Evolutionary conservation across 805 yeast genomes (phyloP), one percentile per base, ranked within the genome.

Genomic region (Candida krabiensis): DNA sequence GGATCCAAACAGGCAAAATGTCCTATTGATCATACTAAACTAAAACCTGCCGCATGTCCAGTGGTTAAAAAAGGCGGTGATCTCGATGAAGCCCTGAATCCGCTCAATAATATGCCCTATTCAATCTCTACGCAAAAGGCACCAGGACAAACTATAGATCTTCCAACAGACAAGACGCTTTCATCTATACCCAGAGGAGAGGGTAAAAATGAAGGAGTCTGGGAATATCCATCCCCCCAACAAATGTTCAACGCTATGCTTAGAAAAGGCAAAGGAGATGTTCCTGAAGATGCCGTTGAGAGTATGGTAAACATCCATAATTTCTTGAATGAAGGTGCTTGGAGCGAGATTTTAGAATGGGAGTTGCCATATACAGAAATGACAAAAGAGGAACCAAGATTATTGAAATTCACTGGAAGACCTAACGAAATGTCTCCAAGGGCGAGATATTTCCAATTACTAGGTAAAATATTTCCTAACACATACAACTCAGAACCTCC

Each of bases 221-320:
- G 99, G 99, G 99, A 93, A 64, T 93, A 93, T 59, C 99, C 99
- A 2, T 87, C 96, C 2, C 99, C 99, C 1, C 99, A 93, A 64
- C 99, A 93, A 61, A 93, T 93, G 99, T 80, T 89, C 49, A 90
- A 91, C 56, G 99, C 99, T 9, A 91, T 93, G 98, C 67, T 89
- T 19, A 79, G 91, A 47, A 93, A 93, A 67, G 96, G 96, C 15
- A 91, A 93, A 55, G 84, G 86, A 30, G 95, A 83, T 33, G 77
- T 91, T 37, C 95, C 91, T 3, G 98, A 90, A 60, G 96, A 88
- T 47, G 96, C 96, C 1, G 97, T 93, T 3, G 96, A 87, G 51
- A 76, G 86, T 32, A 93, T 93, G 99, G 99, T 93, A 18, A 91
- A 84, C 48, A 95, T 93, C 31, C 99, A 93, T 64, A 93, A 93